Evolutionary conservation across 495 filamentous ascomycete genomes (phyloP).

Genomic region (Xylaria scruposa): DNA sequence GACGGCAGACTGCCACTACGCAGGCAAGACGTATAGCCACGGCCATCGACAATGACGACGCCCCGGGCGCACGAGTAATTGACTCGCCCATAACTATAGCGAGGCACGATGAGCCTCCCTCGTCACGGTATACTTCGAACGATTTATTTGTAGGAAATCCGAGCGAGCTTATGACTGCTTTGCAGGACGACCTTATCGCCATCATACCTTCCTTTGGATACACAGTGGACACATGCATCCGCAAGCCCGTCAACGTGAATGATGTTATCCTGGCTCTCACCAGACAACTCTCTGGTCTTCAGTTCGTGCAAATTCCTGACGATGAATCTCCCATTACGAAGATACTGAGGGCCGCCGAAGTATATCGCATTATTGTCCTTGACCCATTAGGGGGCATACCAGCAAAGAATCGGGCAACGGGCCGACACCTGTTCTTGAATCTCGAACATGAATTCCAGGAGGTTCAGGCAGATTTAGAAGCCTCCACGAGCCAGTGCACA

Average conservation of each 20-base stretch:
- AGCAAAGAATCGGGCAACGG: conserved; percentile 65
- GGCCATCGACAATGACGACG: conserved; percentile 72
- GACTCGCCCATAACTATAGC: conserved; percentile 64
- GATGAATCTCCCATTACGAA: conserved; percentile 55
- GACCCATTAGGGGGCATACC: conserved; percentile 91
- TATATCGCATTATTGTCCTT: conserved; percentile 88
- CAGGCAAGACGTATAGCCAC: conserved; percentile 77
- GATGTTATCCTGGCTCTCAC: conserved; percentile 76
- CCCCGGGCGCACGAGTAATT: conserved; percentile 69
- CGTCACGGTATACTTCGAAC: conserved; percentile 37
- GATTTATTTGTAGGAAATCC: conserved; percentile 51
- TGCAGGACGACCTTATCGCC: conserved; percentile 79
- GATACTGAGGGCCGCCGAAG: conserved; percentile 56
- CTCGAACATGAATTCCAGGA: conserved; percentile 85
- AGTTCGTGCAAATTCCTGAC: conserved; percentile 45
- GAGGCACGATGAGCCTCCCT: conserved; percentile 13
- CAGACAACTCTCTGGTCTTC: conserved; percentile 70
- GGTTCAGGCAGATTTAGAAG: conserved; percentile 65
- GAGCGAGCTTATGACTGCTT: conserved; percentile 68
- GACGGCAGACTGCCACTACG: conserved; percentile 48
- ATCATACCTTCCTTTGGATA: conserved; percentile 76
- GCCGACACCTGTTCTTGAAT: conserved; percentile 90
- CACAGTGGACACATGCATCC: conserved; percentile 62
- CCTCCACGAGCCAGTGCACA: conserved; percentile 11
- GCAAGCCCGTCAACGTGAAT: conserved; percentile 64